Conservation (phyloP, 2,329 filamentous ascomycete genomes). For the Cytospora piceicola region DNA sequence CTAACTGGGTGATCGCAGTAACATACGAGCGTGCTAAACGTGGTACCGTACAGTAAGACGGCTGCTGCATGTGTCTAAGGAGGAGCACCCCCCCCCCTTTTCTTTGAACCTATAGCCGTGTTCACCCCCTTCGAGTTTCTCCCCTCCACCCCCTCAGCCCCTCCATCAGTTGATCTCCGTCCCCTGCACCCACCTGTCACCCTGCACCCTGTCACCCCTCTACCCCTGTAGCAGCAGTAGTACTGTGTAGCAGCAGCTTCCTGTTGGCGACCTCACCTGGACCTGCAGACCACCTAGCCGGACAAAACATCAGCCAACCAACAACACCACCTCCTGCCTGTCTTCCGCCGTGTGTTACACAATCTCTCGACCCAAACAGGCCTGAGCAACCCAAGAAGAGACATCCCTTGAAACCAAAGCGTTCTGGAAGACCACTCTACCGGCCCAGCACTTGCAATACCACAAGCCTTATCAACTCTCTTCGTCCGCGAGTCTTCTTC, state of each 20-base stretch:
- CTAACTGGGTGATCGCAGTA: background rate
- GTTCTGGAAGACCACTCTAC: constrained; percentile 11
- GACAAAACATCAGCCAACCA: constrained; percentile 13
- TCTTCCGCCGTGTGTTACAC: constrained; percentile 3
- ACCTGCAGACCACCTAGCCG: constrained; percentile 4
- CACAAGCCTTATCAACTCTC: background rate
- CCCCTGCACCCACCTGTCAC: constrained; percentile 14
- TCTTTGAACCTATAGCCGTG: constrained; percentile 11
- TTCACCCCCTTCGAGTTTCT: background rate
- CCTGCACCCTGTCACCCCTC: background rate
- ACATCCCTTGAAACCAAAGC: constrained; percentile 11
- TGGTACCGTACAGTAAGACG: background rate
- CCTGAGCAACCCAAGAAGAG: constrained; percentile 10
- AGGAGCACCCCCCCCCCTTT: constrained; percentile 17
- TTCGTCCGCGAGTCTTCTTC: constrained; percentile 9
- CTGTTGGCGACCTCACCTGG: constrained; percentile 19
- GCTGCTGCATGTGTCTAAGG: constrained; percentile 1
- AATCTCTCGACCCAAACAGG: constrained; percentile 3
- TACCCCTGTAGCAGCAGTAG: constrained; percentile 7
- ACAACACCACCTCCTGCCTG: constrained; percentile 11
- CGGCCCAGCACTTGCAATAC: constrained; percentile 2
- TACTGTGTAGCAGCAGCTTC: background rate
- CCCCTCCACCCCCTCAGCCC: background rate
- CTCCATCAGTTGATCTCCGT: constrained; percentile 24
- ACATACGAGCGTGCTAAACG: background rate